phyloP scores from a whole-genome alignment of 73 alveolate genomes.

The Paramecium pentaurelia region DNA sequence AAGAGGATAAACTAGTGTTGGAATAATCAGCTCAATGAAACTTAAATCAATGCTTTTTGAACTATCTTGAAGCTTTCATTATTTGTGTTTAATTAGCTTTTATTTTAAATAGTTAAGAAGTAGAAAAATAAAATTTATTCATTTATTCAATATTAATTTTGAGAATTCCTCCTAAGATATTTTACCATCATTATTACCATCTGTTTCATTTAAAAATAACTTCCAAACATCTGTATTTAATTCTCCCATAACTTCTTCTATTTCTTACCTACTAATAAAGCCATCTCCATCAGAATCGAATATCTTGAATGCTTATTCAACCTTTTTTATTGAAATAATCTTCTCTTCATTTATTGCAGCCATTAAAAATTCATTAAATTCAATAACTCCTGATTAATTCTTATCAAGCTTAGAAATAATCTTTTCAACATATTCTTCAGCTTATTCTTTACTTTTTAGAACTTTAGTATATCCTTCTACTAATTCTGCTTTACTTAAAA shows the following conservation, averaged over 20 bases:
- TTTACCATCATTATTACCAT: constrained; percentile 58
- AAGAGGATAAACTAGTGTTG: not conserved
- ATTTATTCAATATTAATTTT: not conserved
- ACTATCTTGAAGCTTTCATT: not conserved
- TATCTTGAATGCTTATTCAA: constrained; percentile 59
- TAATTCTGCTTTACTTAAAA: constrained; percentile 71
- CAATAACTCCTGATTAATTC: constrained; percentile 60
- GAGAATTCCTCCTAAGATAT: constrained; percentile 54
- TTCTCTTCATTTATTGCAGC: constrained; percentile 62
- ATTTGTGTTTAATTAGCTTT: not conserved
- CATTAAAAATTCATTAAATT: constrained; percentile 62
- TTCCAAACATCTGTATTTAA: constrained; percentile 53
- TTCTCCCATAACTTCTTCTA: constrained; percentile 58
- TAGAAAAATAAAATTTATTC: not conserved
- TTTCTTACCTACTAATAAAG: constrained; percentile 33
- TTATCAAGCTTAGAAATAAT: constrained; percentile 55
- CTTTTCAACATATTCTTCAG: constrained; percentile 52
- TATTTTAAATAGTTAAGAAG: not conserved
- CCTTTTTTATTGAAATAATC: constrained; percentile 48
- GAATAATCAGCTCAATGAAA: not conserved
- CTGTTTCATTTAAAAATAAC: constrained; percentile 25
- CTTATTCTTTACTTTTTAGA: constrained; percentile 6
- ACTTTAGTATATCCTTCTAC: constrained; percentile 53
- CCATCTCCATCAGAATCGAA: constrained; percentile 70
- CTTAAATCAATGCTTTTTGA: not conserved